Evolutionary conservation across 352 stramenopile species (phyloP), one percentile per base, ranked within the genome.

Genomic region (Pilasporangium apinafurcum): DNA sequence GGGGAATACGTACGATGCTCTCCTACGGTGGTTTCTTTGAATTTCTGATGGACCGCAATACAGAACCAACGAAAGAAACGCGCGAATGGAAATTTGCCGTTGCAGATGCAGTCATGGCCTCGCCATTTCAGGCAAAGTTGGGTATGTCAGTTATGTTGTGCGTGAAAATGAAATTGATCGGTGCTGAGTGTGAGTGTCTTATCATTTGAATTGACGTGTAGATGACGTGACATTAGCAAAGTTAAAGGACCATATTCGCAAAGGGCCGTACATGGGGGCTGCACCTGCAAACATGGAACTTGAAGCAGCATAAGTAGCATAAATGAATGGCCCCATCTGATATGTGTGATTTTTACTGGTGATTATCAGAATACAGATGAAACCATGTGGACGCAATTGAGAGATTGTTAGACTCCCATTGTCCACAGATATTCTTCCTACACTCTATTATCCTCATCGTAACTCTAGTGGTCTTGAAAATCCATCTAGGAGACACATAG

Each of bases 31-130:
- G 83, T 8, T 88, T 94, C 42, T 80, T 91, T 37, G 83, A 94
- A 58, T 94, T 88, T 48, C 56, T 94, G 26, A 45, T 92, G 47
- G 76, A 94, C 52, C 75, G 80, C 27, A 64, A 57, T 17, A 94
- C 83, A 8, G 83, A 94, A 48, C 77, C 80, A 20, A 91, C 70
- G 20, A 94, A 92, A 39, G 63, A 84, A 39, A 86, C 77, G 20
- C 73, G 80, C 50, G 83, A 94, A 59, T 94, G 83, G 83, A 94
- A 94, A 53, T 94, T 94, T 53, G 76, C 83, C 7, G 59, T 94
- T 40, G 63, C 88, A n/a, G 83, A 92, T 32, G 73, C 77, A 18
- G 42, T 92, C 8, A 17, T 92, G 12, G 71, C 62, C 9, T 92
- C 79, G n/a, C 73, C 63, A 12, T 90, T 83, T 41, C 53, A 68